Evolutionary conservation across 805 yeast species (phyloP).

Genomic region (Cyberlindnera subsufficiens): DNA sequence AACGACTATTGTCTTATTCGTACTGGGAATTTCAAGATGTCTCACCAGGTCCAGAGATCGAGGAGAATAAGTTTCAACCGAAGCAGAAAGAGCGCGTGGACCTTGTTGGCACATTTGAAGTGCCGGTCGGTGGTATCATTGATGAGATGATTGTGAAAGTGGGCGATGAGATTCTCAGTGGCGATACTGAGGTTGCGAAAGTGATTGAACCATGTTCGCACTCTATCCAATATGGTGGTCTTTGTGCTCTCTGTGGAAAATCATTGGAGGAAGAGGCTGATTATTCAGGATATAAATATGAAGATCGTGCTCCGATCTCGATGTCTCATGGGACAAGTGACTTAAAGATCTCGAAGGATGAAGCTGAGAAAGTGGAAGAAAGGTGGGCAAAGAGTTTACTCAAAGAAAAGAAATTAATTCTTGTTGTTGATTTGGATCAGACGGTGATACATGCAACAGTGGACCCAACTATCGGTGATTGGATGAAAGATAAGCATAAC

Average conservation of each 20-base stretch:
- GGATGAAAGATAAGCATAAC: slow-evolving; percentile 82
- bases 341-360: slow-evolving; percentile 74
- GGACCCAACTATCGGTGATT: slow-evolving; percentile 94
- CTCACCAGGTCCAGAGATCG: slow-evolving; percentile 20
- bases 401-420: slow-evolving; percentile 61
- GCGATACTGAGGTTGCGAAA: slow-evolving; percentile 44
- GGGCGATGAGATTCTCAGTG: slow-evolving; percentile 51
- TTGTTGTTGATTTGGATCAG: slow-evolving; percentile 95
- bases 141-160: slow-evolving; percentile 40
- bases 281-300: slow-evolving; percentile 49
- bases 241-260: slow-evolving; percentile 90
- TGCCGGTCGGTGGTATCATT: slow-evolving; percentile 74
- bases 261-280: slow-evolving; percentile 69
- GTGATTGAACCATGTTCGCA: slow-evolving; percentile 85
- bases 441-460: slow-evolving; percentile 97
- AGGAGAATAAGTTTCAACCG: slow-evolving; percentile 5
- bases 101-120: slow-evolving; percentile 70
- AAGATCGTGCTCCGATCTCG: slow-evolving; percentile 74
- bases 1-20: slow-evolving; percentile 34
- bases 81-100: slow-evolving; percentile 47
- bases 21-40: slow-evolving; percentile 38
- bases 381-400: slow-evolving; percentile 55
- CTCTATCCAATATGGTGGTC: slow-evolving; percentile 88
- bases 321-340: slow-evolving; percentile 89
- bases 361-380: slow-evolving; percentile 81